These are phyloP conservation scores for Mycena rebaudengoi DNA, from an alignment of 768 basidiomycete species.

Conservation along the genomic window DNA sequence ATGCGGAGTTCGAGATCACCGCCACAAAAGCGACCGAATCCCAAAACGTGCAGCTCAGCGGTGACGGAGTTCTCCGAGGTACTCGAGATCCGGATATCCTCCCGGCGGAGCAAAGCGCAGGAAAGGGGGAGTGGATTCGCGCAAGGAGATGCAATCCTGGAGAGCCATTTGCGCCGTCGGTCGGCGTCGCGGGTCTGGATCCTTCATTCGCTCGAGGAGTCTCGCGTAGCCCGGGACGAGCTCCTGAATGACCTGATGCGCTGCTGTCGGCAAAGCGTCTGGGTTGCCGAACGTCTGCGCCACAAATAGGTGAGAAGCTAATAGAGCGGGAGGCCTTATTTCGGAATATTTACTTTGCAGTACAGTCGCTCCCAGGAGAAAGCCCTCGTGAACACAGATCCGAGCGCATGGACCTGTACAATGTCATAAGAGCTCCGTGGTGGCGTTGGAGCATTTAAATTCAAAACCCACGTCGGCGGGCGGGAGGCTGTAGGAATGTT, in stretches of 20 bases:
- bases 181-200: slow-evolving; percentile 18
- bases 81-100: slow-evolving; percentile 16
- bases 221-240: slow-evolving; percentile 13
- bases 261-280: slow-evolving; percentile 13
- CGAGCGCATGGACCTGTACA: slow-evolving; percentile 20
- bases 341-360: slow-evolving; percentile 13
- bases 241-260: slow-evolving; percentile 13
- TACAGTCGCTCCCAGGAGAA: slow-evolving; percentile 24
- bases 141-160: neutral
- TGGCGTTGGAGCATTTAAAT: neutral
- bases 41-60: no score
- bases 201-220: slow-evolving; percentile 20
- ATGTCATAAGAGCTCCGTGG: neutral
- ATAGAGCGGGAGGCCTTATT: neutral
- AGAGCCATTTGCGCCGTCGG: slow-evolving; percentile 9
- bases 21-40: no score
- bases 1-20: no score
- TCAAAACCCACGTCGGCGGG: slow-evolving; percentile 21
- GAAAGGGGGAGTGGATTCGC: neutral
- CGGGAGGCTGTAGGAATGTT: slow-evolving; percentile 15
- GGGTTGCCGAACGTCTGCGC: slow-evolving; percentile 30
- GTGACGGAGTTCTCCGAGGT: no score
- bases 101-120: slow-evolving; percentile 16
- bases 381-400: slow-evolving; percentile 22
- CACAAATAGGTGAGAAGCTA: neutral